Evolutionary conservation across 2,329 filamentous ascomycete species (phyloP).

Genomic region (Penicillium olsonii): DNA sequence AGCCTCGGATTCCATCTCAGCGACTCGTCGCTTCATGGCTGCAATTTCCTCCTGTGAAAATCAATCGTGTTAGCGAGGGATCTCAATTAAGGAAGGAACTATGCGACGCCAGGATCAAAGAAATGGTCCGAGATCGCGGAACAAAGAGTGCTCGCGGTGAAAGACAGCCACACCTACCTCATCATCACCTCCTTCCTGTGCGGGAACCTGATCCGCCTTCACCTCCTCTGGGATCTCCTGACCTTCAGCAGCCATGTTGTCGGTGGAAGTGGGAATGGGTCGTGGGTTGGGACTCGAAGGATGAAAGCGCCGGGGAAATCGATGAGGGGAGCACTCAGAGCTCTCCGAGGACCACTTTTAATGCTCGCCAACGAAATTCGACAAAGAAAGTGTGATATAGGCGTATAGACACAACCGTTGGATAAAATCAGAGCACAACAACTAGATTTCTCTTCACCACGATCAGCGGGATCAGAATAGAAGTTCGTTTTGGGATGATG

Average conservation of each 20-base stretch:
- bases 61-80: slow-evolving; percentile 10
- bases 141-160: slow-evolving; percentile 6
- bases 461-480: slow-evolving; percentile 19
- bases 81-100: not conserved
- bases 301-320: slow-evolving; percentile 9
- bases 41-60: slow-evolving; percentile 69
- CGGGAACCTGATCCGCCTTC: slow-evolving; percentile 40
- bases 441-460: slow-evolving; percentile 11
- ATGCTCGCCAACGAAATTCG: not conserved
- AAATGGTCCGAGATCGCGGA: not conserved
- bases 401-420: not conserved
- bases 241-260: slow-evolving; percentile 39
- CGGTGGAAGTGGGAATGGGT: slow-evolving; percentile 1
- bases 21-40: slow-evolving; percentile 82
- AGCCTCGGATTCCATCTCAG: slow-evolving; percentile 88
- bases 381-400: not conserved
- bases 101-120: not conserved
- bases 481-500: slow-evolving; percentile 18
- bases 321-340: slow-evolving; percentile 15
- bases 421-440: not conserved
- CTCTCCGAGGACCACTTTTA: slow-evolving; percentile 7
- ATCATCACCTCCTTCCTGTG: slow-evolving; percentile 47
- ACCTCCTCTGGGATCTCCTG: slow-evolving; percentile 37
- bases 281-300: slow-evolving; percentile 1
- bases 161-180: slow-evolving; percentile 38